Evolutionary conservation across 1,284 basidiomycete species (phyloP).

Genomic region (Cryptococcus maquisensis): DNA sequence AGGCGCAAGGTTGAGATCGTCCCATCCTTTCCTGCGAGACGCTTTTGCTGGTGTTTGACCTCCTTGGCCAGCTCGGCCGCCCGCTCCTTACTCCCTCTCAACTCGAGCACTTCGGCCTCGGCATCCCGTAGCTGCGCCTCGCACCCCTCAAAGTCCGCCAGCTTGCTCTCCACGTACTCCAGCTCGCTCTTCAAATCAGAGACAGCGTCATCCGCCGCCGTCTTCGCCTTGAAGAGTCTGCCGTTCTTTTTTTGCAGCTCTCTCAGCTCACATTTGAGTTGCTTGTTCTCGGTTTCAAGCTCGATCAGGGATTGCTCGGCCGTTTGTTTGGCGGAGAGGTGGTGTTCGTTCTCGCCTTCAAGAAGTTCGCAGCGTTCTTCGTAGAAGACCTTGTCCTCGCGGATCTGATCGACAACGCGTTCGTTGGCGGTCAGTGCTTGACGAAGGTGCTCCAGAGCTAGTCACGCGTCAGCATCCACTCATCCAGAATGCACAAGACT

Average conservation of each 20-base stretch:
- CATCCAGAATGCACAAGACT: not conserved
- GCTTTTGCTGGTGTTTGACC: not conserved
- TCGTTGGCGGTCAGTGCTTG: constrained; percentile 26
- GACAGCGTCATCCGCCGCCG: constrained; percentile 1
- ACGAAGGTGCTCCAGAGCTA: constrained; percentile 23
- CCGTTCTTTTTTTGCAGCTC: not conserved
- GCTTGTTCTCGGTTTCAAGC: not conserved
- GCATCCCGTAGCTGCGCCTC: not conserved
- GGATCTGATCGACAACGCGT: constrained; percentile 21
- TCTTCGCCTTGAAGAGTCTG: not conserved
- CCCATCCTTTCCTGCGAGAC: constrained; percentile 9
- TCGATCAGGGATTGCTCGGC: not conserved
- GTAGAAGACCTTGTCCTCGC: constrained; percentile 6
- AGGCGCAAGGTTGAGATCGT: not conserved
- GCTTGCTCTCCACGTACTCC: constrained; percentile 2
- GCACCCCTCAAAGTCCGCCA: not conserved
- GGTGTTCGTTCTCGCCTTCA: constrained; percentile 4
- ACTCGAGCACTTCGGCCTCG: constrained; percentile 1
- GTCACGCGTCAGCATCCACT: not conserved
- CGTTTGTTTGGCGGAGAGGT: not conserved
- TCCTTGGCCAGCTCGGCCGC: not conserved
- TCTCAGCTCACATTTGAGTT: not conserved
- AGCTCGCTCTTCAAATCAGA: constrained; percentile 7
- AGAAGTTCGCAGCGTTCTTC: constrained; percentile 6
- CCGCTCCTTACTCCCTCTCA: not conserved